Base-by-base conservation (phyloP, 2,329 filamentous ascomycete genomes). In the Beauveria caledonica region DNA sequence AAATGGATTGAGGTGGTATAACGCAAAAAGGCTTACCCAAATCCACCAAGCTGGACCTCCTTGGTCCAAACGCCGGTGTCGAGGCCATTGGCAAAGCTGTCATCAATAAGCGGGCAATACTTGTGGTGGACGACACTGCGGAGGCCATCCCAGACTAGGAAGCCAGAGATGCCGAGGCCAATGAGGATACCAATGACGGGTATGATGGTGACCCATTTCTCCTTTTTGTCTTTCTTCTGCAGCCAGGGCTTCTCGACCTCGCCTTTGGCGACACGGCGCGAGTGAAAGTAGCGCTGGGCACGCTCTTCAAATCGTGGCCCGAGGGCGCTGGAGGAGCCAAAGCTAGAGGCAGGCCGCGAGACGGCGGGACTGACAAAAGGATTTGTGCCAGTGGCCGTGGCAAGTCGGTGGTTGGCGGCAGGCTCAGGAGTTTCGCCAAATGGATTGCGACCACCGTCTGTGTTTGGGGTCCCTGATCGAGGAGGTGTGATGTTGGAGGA, bases 151-250 rank as follows among this genome's bases (percentile, higher is more conserved):
- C 86, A 94, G 52, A 94, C 78, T 49, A 94, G 74, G 67, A 92
- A 83, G 1, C 80, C 89, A 1, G 87, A 83, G 45, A 92, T 75
- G 3, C 72, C 82, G 40, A 93, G 70, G 15, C 90, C 90, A 15
- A 92, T 63, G 3, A 86, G 52, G 54, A 94, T 83, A 51, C 89
- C 90, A 25, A 90, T 70, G 46, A 92, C 69, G 2, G 90, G 90
- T 61, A 95, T 81, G 64, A 93, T 91, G 2, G 87, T 92, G 9
- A 90, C 86, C 90, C 90, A 94, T 76, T 91, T 94, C 78, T 93
- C 88, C 71, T 86, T 88, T 13, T 87, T 86, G 65, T 92, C 87
- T 61, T 78, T 85, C 69, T 86, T 86, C n/a, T 82, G 74, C 44
- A 88, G 74, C 90, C 90, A 94, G 13, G 90, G 88, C 74, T 89